Evolutionary conservation across 371 early-diverging fungal genomes (phyloP), one percentile per base, ranked within the genome.

Genomic region (Mucor saturninus): DNA sequence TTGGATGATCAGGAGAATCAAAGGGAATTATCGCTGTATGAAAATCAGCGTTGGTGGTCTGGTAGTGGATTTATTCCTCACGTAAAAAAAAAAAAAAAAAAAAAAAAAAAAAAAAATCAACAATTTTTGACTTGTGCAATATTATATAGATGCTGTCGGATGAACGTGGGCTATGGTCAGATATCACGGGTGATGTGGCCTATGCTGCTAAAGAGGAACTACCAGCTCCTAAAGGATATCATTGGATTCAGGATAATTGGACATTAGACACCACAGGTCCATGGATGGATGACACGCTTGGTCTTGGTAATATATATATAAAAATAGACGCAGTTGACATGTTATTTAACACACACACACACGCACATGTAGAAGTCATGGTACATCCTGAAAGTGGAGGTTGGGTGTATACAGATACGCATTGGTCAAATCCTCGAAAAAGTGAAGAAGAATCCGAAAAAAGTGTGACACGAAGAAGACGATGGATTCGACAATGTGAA

Each of bases 21-120:
- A 9, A 49, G 53, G 31, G 72, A 76, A 57, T 31, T 71, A 37
- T 79, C 79, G 5, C 31, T 81, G 9, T 81, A 65, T 61, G 82
- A 81, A 56, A 79, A 81, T 50, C 82, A 81, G 57, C 53, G 79
- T 53, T 77, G 77, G 74, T 75, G 76, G 76, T 46, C 75, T 28
- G 77, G 68, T 11, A 75, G 73, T 61, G 81, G 77, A 13, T 78
- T 73, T 63, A 61, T 77, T 5, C 68, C 82, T 51, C 77, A 75
- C 61, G 79, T 79, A 72, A 60, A 40, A 50, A 50, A 14, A 29
- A 38, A 50, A 5, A n/a, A 13, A 50, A 50, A 14, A 29, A 38
- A 50, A 5, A n/a, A 13, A 72, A 60, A 40, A 50, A 50, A 14
- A 29, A 38, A 50, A 5, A n/a, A 13, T n/a, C n/a, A n/a, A n/a